These are phyloP conservation scores for Ganoderma sp. DNA, from an alignment of 1,284 basidiomycete genomes.

Conservation along the genomic window DNA sequence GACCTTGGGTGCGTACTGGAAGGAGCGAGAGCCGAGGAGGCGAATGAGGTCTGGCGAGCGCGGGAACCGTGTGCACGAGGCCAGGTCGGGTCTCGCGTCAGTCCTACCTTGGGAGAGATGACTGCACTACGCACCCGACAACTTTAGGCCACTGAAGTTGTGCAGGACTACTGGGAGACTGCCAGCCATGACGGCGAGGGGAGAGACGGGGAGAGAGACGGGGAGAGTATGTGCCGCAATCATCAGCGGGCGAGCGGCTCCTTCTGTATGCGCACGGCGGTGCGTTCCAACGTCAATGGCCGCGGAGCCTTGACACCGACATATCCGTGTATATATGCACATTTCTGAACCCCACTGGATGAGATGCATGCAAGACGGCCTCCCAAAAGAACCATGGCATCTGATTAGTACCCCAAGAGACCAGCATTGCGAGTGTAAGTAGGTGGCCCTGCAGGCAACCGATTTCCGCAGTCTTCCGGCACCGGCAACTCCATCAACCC, in stretches of 20 bases:
- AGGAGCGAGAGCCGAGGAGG: conserved; percentile 71
- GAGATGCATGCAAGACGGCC: not conserved
- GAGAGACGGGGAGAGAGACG: not conserved
- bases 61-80: conserved; percentile 57
- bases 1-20: conserved; percentile 26
- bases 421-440: too few species aligned
- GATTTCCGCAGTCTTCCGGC: not conserved
- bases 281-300: not conserved
- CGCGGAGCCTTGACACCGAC: not conserved
- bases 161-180: conserved; percentile 7
- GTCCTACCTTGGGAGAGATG: conserved; percentile 45
- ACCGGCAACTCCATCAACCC: conserved; percentile 5
- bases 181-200: conserved; percentile 14
- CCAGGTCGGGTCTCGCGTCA: conserved; percentile 68
- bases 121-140: conserved; percentile 14
- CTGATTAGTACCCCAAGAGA: not conserved
- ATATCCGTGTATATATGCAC: not conserved
- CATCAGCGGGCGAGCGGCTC: conserved; percentile 1
- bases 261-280: not conserved
- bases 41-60: conserved; percentile 78
- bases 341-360: not conserved
- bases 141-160: conserved; percentile 7
- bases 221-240: not conserved
- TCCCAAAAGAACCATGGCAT: not conserved
- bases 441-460: not conserved